Evolutionary conservation across 345 rosid genomes (phyloP).

Genomic region (Bretschneidera sinensis): DNA sequence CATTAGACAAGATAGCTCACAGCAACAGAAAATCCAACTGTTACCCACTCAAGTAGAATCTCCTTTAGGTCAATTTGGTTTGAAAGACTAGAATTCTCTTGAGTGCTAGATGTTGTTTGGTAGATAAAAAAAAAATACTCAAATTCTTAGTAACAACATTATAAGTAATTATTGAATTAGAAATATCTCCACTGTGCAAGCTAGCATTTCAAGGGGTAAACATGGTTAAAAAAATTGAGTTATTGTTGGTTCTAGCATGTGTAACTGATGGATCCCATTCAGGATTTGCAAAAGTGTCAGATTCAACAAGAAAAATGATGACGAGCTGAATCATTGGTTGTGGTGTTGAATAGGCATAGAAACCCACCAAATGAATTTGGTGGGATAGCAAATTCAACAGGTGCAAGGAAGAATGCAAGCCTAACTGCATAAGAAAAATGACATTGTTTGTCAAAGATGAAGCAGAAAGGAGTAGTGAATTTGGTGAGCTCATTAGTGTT

Average conservation of each 20-base stretch:
- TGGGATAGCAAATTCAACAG: slow-evolving; percentile 33
- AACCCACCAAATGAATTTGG: slow-evolving; percentile 38
- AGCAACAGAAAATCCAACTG: slow-evolving; percentile 37
- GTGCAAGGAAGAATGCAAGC: slow-evolving; percentile 35
- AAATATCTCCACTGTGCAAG: slow-evolving; percentile 27
- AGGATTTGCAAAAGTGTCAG: slow-evolving; percentile 22
- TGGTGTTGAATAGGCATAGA: slow-evolving; percentile 32
- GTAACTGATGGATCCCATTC: slow-evolving; percentile 7
- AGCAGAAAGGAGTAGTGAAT: slow-evolving; percentile 32
- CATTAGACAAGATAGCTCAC: slow-evolving; percentile 11
- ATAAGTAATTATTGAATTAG: slow-evolving; percentile 27
- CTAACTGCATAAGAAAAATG: slow-evolving; percentile 6
- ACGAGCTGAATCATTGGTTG: not conserved
- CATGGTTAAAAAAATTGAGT: slow-evolving; percentile 25
- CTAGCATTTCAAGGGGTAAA: slow-evolving; percentile 37
- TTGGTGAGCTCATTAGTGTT: slow-evolving; percentile 21
- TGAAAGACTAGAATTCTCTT: slow-evolving; percentile 24
- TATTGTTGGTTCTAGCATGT: slow-evolving; percentile 44
- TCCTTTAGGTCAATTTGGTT: slow-evolving; percentile 21
- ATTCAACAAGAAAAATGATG: slow-evolving; percentile 29
- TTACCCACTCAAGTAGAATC: slow-evolving; percentile 32
- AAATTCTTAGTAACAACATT: slow-evolving; percentile 27
- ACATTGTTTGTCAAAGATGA: slow-evolving; percentile 16
- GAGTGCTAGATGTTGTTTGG: not conserved
- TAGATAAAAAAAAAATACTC: slow-evolving; percentile 34